Evolutionary conservation across 495 filamentous ascomycete genomes (phyloP).

Genomic region (Penicillium coprophilum): DNA sequence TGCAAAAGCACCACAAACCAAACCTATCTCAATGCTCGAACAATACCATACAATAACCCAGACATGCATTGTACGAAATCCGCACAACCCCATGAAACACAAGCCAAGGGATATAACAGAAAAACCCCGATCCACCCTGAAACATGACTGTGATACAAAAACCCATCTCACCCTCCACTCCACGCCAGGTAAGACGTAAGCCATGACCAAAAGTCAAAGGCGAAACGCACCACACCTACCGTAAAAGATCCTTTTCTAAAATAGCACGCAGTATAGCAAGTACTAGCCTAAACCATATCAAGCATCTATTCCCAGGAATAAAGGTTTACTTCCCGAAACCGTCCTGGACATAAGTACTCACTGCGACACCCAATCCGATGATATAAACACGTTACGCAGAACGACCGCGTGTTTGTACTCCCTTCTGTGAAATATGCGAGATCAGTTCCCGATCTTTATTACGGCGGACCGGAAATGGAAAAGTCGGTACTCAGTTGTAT

Average conservation of each 20-base stretch:
- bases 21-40: background rate
- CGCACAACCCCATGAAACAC: conserved; percentile 2
- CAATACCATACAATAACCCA: background rate
- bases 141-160: conserved; percentile 8
- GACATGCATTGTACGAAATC: background rate
- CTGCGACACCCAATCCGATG: background rate
- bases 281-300: background rate
- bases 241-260: background rate
- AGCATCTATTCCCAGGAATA: background rate
- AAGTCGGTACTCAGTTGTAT: background rate
- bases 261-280: background rate
- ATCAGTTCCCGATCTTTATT: conserved; percentile 6
- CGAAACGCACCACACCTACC: too few species aligned
- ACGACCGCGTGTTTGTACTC: background rate
- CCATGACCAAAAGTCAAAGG: background rate
- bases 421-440: background rate
- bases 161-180: background rate
- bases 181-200: background rate
- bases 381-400: background rate
- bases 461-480: background rate
- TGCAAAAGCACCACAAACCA: background rate
- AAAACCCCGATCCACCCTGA: background rate
- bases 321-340: background rate
- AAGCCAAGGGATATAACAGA: background rate
- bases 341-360: background rate